Percentiles rank a stretch among this genome's conserved stretches.
Conservation (phyloP, 371 early-diverging fungal species). For the Zychaea mexicana region DNA sequence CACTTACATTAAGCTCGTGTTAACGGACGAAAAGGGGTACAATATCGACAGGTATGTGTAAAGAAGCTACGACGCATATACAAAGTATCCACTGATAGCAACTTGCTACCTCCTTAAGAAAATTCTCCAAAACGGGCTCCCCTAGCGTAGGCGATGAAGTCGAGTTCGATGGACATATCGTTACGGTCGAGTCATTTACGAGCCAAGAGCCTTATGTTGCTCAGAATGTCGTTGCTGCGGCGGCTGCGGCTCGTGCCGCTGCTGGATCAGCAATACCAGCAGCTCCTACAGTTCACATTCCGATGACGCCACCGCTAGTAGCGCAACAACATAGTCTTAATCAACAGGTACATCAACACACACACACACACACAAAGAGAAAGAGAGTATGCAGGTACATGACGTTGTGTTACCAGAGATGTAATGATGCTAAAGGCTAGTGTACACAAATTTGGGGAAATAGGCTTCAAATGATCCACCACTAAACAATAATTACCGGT, state of each 20-base stretch:
- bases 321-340: background rate
- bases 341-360: background rate
- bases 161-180: slow-evolving; percentile 63
- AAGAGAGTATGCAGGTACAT: too few relatives aligned
- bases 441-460: too few relatives aligned
- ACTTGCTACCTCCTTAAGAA: slow-evolving; percentile 20
- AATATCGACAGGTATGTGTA: slow-evolving; percentile 40
- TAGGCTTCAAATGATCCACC: background rate
- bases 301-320: background rate
- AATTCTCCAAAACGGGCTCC: slow-evolving; percentile 43
- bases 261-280: background rate
- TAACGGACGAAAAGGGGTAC: slow-evolving; percentile 52
- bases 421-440: too few relatives aligned
- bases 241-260: background rate
- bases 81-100: background rate
- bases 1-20: slow-evolving; percentile 31
- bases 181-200: slow-evolving; percentile 48
- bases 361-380: background rate
- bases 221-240: slow-evolving; percentile 3
- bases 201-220: slow-evolving; percentile 8
- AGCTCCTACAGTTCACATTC: background rate
- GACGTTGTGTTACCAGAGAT: too few relatives aligned
- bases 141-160: slow-evolving; percentile 58
- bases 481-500: slow-evolving; percentile 2
- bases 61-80: background rate